These are phyloP conservation scores for Euphrasia arctica DNA, from an alignment of 305 asterid species.

Conservation along the genomic window DNA sequence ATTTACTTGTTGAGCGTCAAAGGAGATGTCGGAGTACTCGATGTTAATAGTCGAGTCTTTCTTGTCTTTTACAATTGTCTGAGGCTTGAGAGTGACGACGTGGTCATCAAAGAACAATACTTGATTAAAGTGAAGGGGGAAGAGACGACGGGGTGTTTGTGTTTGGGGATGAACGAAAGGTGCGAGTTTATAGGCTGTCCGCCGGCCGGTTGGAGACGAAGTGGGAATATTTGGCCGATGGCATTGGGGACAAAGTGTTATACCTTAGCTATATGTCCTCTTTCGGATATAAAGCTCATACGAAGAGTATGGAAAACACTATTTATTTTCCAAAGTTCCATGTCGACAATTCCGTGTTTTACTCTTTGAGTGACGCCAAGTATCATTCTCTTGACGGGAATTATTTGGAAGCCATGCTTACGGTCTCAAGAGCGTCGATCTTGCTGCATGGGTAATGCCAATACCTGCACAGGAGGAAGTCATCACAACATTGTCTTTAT, in stretches of 20 bases:
- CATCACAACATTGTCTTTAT: no score
- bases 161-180: neutral
- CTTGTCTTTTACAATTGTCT: neutral
- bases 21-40: conserved; percentile 10
- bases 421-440: neutral
- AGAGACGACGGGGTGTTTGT: conserved; percentile 20
- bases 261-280: neutral
- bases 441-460: conserved; percentile 9
- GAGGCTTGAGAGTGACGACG: neutral
- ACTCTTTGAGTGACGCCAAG: conserved; percentile 1
- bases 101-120: neutral
- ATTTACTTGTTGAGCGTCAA: neutral
- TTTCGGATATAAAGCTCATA: neutral
- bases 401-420: neutral
- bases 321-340: conserved; percentile 20
- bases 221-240: conserved; percentile 8
- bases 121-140: conserved; percentile 21
- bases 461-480: no score
- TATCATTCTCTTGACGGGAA: conserved; percentile 1
- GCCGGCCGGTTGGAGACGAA: neutral
- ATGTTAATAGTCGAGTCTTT: neutral
- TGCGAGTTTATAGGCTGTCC: conserved; percentile 7
- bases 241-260: conserved; percentile 19
- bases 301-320: conserved; percentile 22
- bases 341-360: neutral